phyloP scores from a whole-genome alignment of 495 filamentous ascomycete genomes.

The Elaphomyces granulatus region DNA sequence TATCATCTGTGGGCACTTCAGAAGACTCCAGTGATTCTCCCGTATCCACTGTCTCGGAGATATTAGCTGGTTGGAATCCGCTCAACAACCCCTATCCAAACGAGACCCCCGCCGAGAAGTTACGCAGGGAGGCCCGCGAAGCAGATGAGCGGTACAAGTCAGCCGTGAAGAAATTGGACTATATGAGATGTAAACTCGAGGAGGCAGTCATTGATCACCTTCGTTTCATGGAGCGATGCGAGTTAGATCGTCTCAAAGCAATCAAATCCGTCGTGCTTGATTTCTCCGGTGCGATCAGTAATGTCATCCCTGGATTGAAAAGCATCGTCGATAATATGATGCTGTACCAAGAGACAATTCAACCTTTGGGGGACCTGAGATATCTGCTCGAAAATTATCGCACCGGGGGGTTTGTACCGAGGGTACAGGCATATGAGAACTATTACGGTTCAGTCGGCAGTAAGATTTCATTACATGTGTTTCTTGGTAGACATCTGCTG shows the following conservation, averaged over 20 bases:
- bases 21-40: conserved; percentile 55
- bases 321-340: conserved; percentile 96
- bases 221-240: conserved; percentile 94
- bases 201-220: conserved; percentile 87
- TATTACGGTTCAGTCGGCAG: conserved; percentile 95
- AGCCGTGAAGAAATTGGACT: conserved; percentile 68
- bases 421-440: conserved; percentile 91
- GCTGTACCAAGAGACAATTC: conserved; percentile 96
- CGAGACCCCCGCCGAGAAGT: conserved; percentile 73
- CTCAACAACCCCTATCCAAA: conserved; percentile 79
- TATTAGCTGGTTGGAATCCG: conserved; percentile 81
- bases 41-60: conserved; percentile 68
- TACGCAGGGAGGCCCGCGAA: conserved; percentile 80
- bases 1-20: conserved; percentile 47
- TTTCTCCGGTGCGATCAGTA: conserved; percentile 95
- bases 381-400: conserved; percentile 98
- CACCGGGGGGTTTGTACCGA: conserved; percentile 81
- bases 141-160: conserved; percentile 89
- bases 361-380: conserved; percentile 77
- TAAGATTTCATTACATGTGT: conserved; percentile 14
- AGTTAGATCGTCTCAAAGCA: conserved; percentile 88
- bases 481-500: too few relatives aligned
- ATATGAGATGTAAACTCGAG: conserved; percentile 82
- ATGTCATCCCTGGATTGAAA: conserved; percentile 92
- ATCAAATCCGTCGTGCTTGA: conserved; percentile 97